Conservation (phyloP, 75 land plant species). For the Pinus taeda region DNA sequence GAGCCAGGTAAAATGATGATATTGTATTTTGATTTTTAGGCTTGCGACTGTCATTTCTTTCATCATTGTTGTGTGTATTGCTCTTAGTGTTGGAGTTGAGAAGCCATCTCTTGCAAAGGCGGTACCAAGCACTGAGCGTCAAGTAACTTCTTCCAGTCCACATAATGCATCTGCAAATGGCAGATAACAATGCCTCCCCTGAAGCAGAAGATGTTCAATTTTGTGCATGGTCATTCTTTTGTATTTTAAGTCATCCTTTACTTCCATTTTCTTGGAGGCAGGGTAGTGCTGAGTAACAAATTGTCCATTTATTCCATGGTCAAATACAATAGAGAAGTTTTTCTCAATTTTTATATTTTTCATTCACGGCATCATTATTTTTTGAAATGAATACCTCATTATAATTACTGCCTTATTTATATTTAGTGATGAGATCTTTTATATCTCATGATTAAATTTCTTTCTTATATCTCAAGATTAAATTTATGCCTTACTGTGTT, state of each 20-base stretch:
- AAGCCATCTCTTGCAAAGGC: conserved; percentile 12
- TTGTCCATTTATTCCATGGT: too few relatives aligned
- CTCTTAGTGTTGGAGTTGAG: conserved; percentile 14
- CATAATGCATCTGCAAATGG: conserved; percentile 12
- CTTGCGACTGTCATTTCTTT: background rate
- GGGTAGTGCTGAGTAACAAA: too few relatives aligned
- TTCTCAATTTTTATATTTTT: too few relatives aligned
- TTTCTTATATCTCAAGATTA: too few relatives aligned
- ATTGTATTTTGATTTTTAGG: background rate
- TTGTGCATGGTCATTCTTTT: background rate
- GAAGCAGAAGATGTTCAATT: conserved; percentile 4
- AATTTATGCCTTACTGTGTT: too few relatives aligned
- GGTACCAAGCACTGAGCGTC: conserved; percentile 1
- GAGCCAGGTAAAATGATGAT: background rate
- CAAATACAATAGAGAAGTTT: too few relatives aligned
- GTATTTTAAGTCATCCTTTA: background rate
- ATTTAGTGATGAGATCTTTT: too few relatives aligned
- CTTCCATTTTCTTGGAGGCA: background rate
- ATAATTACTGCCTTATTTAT: too few relatives aligned
- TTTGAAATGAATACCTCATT: too few relatives aligned
- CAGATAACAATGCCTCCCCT: conserved; percentile 1
- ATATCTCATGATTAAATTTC: too few relatives aligned
- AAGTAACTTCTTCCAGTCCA: background rate
- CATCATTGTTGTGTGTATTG: background rate
- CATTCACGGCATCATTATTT: too few relatives aligned